Evolutionary conservation across 371 early-diverging fungal genomes (phyloP).

Genomic region (Apophysomyces sp.): DNA sequence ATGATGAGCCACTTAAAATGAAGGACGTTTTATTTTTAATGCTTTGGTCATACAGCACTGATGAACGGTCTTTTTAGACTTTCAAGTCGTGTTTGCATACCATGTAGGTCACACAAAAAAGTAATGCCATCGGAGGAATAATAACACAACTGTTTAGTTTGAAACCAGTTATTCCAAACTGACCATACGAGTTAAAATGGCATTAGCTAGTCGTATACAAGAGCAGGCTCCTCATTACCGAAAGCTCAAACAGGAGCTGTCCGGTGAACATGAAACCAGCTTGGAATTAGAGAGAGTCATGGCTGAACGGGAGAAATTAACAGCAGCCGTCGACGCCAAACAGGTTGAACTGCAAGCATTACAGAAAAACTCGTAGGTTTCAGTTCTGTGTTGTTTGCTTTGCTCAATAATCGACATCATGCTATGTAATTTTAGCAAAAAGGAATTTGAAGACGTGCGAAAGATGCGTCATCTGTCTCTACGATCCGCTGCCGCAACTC

Average conservation of each 20-base stretch:
- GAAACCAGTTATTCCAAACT: background rate
- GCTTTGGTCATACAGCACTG: background rate
- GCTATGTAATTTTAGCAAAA: constrained; percentile 21
- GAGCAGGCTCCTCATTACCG: constrained; percentile 10
- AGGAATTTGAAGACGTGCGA: constrained; percentile 38
- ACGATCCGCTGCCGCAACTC: constrained; percentile 37
- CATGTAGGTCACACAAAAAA: constrained; percentile 1
- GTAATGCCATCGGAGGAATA: background rate
- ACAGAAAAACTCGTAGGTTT: constrained; percentile 14
- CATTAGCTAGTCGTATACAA: constrained; percentile 9
- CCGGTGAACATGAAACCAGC: constrained; percentile 7
- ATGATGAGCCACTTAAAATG: too few species aligned
- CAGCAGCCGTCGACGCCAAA: constrained; percentile 7
- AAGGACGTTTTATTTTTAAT: too few species aligned
- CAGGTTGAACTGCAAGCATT: constrained; percentile 8
- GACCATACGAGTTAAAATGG: background rate
- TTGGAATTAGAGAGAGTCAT: constrained; percentile 9
- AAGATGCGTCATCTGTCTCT: constrained; percentile 36
- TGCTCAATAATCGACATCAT: background rate
- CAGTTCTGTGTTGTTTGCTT: background rate
- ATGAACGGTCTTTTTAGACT: background rate
- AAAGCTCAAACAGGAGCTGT: constrained; percentile 8
- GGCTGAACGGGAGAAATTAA: constrained; percentile 12
- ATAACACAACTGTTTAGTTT: background rate
- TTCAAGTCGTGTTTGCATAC: background rate